These are phyloP conservation scores for Curvularia hawaiiensis DNA, from an alignment of 2,329 filamentous ascomycete genomes.

Conservation along the genomic window DNA sequence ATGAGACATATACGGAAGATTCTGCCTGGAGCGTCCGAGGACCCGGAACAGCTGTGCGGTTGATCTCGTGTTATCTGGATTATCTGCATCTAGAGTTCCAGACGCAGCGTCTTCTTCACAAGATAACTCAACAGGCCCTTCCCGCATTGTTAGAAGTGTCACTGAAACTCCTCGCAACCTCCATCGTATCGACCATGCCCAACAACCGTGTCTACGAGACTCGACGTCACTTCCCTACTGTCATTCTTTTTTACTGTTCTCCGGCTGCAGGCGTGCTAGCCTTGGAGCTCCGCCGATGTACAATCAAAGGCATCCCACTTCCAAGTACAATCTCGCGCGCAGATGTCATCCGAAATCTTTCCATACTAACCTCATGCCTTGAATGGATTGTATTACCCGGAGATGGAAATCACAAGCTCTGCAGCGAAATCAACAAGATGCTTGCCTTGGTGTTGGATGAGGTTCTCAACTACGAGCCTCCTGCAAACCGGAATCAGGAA, in stretches of 20 bases:
- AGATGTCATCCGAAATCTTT: conserved; percentile 45
- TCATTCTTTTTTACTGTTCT: conserved; percentile 45
- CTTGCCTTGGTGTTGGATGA: conserved; percentile 42
- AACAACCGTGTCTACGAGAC: conserved; percentile 38
- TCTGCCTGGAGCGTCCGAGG: conserved; percentile 36
- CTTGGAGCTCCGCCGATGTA: conserved; percentile 42
- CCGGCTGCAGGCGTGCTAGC: conserved; percentile 44
- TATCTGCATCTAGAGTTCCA: conserved; percentile 43
- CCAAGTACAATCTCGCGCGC: conserved; percentile 39
- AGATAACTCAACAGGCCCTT: conserved; percentile 39
- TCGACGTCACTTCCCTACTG: conserved; percentile 40
- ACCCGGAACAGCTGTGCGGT: conserved; percentile 30
- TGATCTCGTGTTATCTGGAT: conserved; percentile 43
- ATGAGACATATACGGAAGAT: conserved; percentile 43
- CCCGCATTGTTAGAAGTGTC: conserved; percentile 41
- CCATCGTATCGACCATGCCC: conserved; percentile 40
- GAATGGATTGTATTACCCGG: conserved; percentile 44
- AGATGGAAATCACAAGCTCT: conserved; percentile 45
- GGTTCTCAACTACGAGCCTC: conserved; percentile 44
- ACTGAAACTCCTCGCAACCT: conserved; percentile 40
- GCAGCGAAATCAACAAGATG: conserved; percentile 46
- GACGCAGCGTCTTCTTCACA: conserved; percentile 41
- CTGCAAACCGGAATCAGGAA: conserved; percentile 22
- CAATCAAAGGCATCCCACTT: conserved; percentile 38
- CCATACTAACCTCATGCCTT: conserved; percentile 42